Percentiles rank a stretch among this genome's conserved stretches.
Conservation (phyloP, 352 stramenopile species). For the Pythium dissotocum region DNA sequence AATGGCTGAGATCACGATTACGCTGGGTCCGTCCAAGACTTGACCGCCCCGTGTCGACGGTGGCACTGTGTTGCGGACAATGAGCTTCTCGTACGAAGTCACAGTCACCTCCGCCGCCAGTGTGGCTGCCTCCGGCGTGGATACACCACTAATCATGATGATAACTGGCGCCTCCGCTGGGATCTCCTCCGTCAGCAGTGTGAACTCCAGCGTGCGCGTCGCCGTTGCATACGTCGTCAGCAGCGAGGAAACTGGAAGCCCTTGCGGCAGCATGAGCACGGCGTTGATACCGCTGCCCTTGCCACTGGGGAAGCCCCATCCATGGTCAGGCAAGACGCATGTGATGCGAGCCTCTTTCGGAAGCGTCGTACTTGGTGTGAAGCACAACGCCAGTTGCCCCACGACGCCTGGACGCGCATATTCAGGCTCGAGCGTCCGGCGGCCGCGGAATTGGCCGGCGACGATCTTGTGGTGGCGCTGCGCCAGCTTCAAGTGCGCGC, state of each 20-base stretch:
- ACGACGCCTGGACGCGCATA: slow-evolving; percentile 46
- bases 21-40: slow-evolving; percentile 55
- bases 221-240: slow-evolving; percentile 37
- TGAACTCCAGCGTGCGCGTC: slow-evolving; percentile 54
- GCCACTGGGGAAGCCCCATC: slow-evolving; percentile 42
- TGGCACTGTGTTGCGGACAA: slow-evolving; percentile 49
- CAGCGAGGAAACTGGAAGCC: slow-evolving; percentile 25
- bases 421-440: slow-evolving; percentile 45
- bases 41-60: slow-evolving; percentile 60
- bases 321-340: slow-evolving; percentile 53
- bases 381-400: slow-evolving; percentile 51
- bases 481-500: slow-evolving; percentile 63
- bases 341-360: slow-evolving; percentile 47
- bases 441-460: slow-evolving; percentile 50
- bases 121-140: slow-evolving; percentile 54
- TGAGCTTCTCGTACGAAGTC: slow-evolving; percentile 65
- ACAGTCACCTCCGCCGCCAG: slow-evolving; percentile 46
- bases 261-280: slow-evolving; percentile 39
- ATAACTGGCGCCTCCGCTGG: slow-evolving; percentile 37
- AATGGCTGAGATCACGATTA: slow-evolving; percentile 53
- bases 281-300: slow-evolving; percentile 19
- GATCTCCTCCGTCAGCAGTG: slow-evolving; percentile 46
- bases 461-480: slow-evolving; percentile 65
- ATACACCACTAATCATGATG: slow-evolving; percentile 55
- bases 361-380: slow-evolving; percentile 44